These are phyloP conservation scores for Sclerotinia trifoliorum DNA, from an alignment of 2,329 filamentous ascomycete genomes.

Conservation along the genomic window DNA sequence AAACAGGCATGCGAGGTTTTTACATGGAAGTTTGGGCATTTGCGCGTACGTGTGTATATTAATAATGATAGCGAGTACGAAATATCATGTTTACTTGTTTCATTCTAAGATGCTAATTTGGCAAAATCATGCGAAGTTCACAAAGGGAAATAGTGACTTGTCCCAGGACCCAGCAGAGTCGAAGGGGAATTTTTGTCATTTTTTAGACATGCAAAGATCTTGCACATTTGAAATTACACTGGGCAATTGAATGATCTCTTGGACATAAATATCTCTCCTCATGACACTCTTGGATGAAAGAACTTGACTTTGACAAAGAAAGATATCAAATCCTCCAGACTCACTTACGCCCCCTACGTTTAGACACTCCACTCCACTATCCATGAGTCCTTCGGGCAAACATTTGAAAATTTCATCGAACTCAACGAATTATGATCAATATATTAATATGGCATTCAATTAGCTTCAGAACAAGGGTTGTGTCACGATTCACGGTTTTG, in stretches of 20 bases:
- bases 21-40: constrained; percentile 9
- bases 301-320: neutral
- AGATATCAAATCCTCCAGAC: neutral
- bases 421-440: neutral
- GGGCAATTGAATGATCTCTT: neutral
- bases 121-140: neutral
- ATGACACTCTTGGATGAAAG: neutral
- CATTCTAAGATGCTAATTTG: neutral
- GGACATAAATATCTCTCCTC: neutral
- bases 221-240: neutral
- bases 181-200: no score
- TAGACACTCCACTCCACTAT: neutral
- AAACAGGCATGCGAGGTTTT: constrained; percentile 30
- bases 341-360: neutral
- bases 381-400: neutral
- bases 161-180: neutral
- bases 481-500: no score
- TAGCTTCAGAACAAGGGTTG: neutral
- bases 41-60: constrained; percentile 12
- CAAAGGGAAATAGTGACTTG: neutral
- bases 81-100: constrained; percentile 7
- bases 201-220: neutral
- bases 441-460: neutral
- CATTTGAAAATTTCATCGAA: neutral
- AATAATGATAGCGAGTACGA: constrained; percentile 15